Conservation (phyloP, 2,329 filamentous ascomycete genomes). For the Sporothrix euskadiensis region DNA sequence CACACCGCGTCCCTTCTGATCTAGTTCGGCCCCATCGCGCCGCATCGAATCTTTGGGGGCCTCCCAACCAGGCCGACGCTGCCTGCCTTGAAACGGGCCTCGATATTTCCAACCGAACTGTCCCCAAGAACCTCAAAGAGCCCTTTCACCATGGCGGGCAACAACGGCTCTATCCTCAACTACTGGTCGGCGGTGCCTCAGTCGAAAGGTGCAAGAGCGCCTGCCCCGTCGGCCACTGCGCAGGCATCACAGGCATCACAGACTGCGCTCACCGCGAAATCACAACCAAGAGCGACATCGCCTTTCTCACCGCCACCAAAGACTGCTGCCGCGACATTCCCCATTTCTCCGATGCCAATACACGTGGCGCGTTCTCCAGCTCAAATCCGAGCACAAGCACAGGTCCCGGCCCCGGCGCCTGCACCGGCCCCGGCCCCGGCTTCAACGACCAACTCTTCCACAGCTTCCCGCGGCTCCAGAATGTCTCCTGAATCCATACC, state of each 20-base stretch:
- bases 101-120: not conserved
- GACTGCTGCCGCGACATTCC: not conserved
- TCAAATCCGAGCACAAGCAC: not conserved
- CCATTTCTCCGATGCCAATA: not conserved
- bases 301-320: not conserved
- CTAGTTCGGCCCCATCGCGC: not conserved
- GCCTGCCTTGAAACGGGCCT: not conserved
- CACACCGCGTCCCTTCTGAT: not conserved
- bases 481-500: not conserved
- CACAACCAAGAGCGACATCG: not conserved
- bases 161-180: slow-evolving; percentile 11
- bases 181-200: slow-evolving; percentile 10
- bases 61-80: not conserved
- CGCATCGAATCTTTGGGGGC: not conserved
- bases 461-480: not conserved
- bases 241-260: not conserved
- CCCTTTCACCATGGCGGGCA: not conserved
- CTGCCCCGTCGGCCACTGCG: not conserved
- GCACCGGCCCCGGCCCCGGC: not conserved
- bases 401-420: too few species aligned
- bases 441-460: not conserved
- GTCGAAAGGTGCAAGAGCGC: not conserved
- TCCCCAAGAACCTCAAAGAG: not conserved
- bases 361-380: not conserved
- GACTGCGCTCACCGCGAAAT: not conserved